Evolutionary conservation across 129 eudicot species (phyloP).

Genomic region (Artemisia tridentata): DNA sequence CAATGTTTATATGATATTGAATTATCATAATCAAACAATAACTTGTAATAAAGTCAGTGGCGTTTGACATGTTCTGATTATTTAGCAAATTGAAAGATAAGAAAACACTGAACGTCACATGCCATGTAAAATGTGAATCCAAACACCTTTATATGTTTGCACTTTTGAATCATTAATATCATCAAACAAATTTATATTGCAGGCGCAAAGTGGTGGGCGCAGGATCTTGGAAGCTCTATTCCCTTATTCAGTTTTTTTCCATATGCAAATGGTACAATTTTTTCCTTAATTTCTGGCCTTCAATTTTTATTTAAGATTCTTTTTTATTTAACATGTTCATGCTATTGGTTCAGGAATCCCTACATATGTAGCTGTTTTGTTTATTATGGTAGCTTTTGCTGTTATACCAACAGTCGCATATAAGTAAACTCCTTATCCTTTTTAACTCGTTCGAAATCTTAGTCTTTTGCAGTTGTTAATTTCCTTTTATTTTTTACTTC

Average conservation of each 20-base stretch:
- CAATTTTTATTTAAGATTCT: neutral
- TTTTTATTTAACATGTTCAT: neutral
- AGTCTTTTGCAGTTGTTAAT: neutral
- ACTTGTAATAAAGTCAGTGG: too few species aligned
- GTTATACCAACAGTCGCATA: slow-evolving; percentile 7
- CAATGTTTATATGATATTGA: too few species aligned
- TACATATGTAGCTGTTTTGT: slow-evolving; percentile 5
- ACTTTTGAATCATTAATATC: neutral
- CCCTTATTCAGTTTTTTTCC: neutral
- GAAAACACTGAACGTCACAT: too few species aligned
- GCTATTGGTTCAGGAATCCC: neutral
- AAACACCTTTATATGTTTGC: neutral
- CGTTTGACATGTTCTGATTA: too few species aligned
- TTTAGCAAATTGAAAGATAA: too few species aligned
- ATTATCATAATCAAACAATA: too few species aligned
- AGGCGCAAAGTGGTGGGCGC: slow-evolving; percentile 17
- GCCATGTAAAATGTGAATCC: too few species aligned
- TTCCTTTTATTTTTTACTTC: neutral
- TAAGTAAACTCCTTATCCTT: neutral
- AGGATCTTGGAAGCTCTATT: slow-evolving; percentile 10
- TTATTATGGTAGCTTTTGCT: slow-evolving; percentile 5
- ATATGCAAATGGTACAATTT: neutral
- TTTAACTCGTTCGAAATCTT: neutral
- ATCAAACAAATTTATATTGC: neutral
- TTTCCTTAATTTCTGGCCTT: neutral